Conservation (phyloP, 768 basidiomycete genomes). For the Tricholoma furcatifolium region DNA sequence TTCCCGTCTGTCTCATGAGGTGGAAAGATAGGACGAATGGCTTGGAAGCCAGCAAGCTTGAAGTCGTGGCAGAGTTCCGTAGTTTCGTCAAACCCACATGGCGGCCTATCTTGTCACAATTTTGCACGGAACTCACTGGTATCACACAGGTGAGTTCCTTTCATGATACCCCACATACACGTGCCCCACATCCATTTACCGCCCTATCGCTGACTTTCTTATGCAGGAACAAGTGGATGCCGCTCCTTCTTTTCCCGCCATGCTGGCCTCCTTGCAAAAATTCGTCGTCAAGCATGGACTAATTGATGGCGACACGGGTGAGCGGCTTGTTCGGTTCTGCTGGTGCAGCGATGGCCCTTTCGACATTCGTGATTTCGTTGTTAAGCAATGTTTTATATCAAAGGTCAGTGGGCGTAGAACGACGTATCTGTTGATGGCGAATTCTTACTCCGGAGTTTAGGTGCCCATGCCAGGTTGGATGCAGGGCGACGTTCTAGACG, state of each 20-base stretch:
- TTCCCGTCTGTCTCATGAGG: constrained; percentile 84
- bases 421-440: neutral
- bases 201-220: neutral
- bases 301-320: constrained; percentile 56
- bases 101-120: constrained; percentile 75
- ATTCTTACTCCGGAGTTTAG: constrained; percentile 28
- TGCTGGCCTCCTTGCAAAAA: constrained; percentile 57
- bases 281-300: constrained; percentile 75
- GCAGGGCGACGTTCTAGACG: constrained; percentile 71
- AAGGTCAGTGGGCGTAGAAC: constrained; percentile 42
- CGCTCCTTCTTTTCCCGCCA: constrained; percentile 73
- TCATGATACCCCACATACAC: neutral
- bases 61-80: constrained; percentile 79
- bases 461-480: constrained; percentile 73
- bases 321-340: constrained; percentile 61
- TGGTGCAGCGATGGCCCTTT: constrained; percentile 88
- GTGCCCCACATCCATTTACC: neutral
- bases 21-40: constrained; percentile 68
- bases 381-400: constrained; percentile 89
- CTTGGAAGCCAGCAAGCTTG: constrained; percentile 54
- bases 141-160: constrained; percentile 77
- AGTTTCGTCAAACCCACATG: constrained; percentile 88
- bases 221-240: constrained; percentile 73
- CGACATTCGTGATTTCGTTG: constrained; percentile 81
- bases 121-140: constrained; percentile 87